Conservation (phyloP, 306 rosid species). For the Cicer chorassanicum region DNA sequence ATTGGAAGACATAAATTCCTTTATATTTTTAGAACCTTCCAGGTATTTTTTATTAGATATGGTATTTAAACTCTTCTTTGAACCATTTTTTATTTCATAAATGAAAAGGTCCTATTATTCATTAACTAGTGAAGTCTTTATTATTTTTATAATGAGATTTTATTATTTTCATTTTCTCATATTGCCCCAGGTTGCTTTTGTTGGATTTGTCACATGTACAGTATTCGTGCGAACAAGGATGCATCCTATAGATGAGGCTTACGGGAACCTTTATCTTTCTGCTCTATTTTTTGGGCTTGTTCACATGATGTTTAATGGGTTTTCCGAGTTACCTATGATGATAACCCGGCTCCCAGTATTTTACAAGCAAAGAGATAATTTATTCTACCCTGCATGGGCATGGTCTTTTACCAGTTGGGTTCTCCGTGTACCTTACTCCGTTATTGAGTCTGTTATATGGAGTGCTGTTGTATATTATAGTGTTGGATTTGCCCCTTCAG, state of each 20-base stretch:
- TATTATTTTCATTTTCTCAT: conserved; percentile 18
- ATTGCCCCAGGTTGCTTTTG: conserved; percentile 72
- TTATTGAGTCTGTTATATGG: conserved; percentile 85
- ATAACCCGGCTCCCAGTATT: conserved; percentile 83
- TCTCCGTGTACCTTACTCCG: conserved; percentile 79
- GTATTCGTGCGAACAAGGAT: conserved; percentile 65
- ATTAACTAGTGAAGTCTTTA: background rate
- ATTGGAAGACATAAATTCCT: conserved; percentile 77
- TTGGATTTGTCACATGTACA: conserved; percentile 82
- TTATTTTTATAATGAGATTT: background rate
- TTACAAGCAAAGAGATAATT: conserved; percentile 87
- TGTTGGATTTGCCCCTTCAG: conserved; percentile 85
- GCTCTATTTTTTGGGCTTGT: conserved; percentile 82
- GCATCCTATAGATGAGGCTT: conserved; percentile 66
- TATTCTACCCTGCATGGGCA: conserved; percentile 87
- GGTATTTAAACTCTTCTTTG: conserved; percentile 19
- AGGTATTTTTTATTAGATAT: conserved; percentile 56
- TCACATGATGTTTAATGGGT: conserved; percentile 93
- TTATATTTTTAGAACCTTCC: conserved; percentile 76
- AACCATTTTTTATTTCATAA: conserved; percentile 18
- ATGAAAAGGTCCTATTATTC: background rate
- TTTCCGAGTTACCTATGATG: conserved; percentile 83
- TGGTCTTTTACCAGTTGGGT: conserved; percentile 82
- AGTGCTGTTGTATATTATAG: conserved; percentile 73
- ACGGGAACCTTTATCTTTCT: conserved; percentile 77